phyloP scores from a whole-genome alignment of 2,329 filamentous ascomycete genomes.

The Stylonectria norvegica region DNA sequence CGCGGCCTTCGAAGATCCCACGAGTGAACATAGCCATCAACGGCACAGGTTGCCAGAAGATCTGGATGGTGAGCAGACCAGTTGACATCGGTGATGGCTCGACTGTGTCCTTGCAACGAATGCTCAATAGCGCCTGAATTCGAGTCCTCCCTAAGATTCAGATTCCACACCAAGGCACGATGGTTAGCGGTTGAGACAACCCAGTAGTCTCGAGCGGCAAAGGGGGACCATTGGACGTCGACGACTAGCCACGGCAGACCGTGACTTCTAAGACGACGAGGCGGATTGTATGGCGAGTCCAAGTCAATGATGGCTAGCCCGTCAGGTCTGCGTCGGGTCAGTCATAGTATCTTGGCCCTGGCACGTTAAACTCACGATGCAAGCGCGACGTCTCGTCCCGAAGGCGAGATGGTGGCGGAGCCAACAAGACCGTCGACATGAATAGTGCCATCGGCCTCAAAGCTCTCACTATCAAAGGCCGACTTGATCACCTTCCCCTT shows the following conservation, averaged over 20 bases:
- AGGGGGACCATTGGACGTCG: slow-evolving; percentile 96
- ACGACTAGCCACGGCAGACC: slow-evolving; percentile 92
- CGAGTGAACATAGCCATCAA: slow-evolving; percentile 88
- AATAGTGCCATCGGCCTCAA: slow-evolving; percentile 80
- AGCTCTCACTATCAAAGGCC: slow-evolving; percentile 82
- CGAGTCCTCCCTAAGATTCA: slow-evolving; percentile 74
- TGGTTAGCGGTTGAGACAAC: slow-evolving; percentile 93
- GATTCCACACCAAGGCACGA: slow-evolving; percentile 89
- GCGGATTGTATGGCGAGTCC: slow-evolving; percentile 82
- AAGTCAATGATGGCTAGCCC: slow-evolving; percentile 89
- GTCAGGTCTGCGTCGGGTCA: slow-evolving; percentile 55
- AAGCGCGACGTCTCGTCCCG: slow-evolving; percentile 83
- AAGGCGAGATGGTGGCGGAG: slow-evolving; percentile 89
- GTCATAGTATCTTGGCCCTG: slow-evolving; percentile 24
- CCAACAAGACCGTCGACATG: slow-evolving; percentile 78
- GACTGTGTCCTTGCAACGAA: slow-evolving; percentile 75
- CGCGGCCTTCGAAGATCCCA: slow-evolving; percentile 80
- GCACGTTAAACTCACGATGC: slow-evolving; percentile 58
- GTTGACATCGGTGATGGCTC: slow-evolving; percentile 94
- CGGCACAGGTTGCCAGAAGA: slow-evolving; percentile 81
- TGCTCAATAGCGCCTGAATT: slow-evolving; percentile 72
- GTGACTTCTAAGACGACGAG: slow-evolving; percentile 76
- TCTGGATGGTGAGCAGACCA: slow-evolving; percentile 93
- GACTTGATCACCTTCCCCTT: slow-evolving; percentile 60
- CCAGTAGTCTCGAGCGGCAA: slow-evolving; percentile 86